phyloP scores from a whole-genome alignment of 2,329 filamentous ascomycete species.

The Ustulina deusta region DNA sequence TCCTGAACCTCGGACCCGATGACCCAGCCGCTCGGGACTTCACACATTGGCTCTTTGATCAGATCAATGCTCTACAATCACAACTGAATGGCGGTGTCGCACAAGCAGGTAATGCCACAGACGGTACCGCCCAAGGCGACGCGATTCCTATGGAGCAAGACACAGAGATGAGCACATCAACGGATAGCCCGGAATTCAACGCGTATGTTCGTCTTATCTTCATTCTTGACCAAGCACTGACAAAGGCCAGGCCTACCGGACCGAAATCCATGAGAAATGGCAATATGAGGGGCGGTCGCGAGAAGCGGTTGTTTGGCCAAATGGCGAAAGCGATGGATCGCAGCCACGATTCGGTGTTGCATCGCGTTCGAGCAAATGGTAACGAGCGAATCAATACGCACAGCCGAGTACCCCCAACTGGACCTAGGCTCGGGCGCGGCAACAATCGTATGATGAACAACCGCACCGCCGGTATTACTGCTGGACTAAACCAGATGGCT shows the following conservation, averaged over 20 bases:
- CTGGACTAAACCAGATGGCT: constrained; percentile 58
- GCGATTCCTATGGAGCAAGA: constrained; percentile 65
- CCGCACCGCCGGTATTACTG: constrained; percentile 62
- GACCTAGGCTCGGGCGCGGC: constrained; percentile 70
- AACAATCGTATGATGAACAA: constrained; percentile 65
- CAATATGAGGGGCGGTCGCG: constrained; percentile 67
- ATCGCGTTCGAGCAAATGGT: constrained; percentile 80
- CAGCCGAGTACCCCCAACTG: constrained; percentile 75
- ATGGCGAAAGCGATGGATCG: constrained; percentile 87
- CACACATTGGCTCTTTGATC: constrained; percentile 91
- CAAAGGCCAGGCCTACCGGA: constrained; percentile 80
- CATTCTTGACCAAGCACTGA: constrained; percentile 53
- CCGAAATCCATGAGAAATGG: constrained; percentile 89
- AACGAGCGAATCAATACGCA: constrained; percentile 86
- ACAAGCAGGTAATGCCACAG: constrained; percentile 47
- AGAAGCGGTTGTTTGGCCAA: constrained; percentile 87
- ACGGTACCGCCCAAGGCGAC: constrained; percentile 44
- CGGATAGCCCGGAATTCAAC: constrained; percentile 63
- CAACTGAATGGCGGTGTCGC: constrained; percentile 67
- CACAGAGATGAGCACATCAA: constrained; percentile 76
- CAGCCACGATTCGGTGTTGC: constrained; percentile 77
- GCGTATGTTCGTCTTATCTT: constrained; percentile 63
- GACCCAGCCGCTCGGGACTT: constrained; percentile 87
- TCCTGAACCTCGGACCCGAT: constrained; percentile 84
- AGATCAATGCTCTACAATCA: constrained; percentile 76